Conservation (phyloP, 495 filamentous ascomycete genomes). For the Thermochaetoides thermophila region DNA sequence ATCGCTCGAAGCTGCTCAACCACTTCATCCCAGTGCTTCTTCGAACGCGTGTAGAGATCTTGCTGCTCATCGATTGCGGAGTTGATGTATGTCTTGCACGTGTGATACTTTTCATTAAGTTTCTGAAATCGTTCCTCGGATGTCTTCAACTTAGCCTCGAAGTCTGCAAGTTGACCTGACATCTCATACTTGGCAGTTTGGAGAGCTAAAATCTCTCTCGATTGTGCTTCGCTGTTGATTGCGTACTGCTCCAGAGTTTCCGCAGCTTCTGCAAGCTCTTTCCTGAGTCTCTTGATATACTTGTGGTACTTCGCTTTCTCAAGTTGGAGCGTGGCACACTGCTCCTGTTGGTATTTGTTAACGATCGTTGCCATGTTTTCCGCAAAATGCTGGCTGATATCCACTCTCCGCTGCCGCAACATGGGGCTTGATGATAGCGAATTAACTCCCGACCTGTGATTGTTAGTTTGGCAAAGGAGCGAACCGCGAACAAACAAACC, state of each 20-base stretch:
- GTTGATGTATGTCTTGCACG: slow-evolving; percentile 19
- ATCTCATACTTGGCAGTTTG: slow-evolving; percentile 10
- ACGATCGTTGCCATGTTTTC: slow-evolving; percentile 9
- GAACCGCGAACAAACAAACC: neutral
- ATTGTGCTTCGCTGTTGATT: slow-evolving; percentile 1
- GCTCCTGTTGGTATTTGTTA: slow-evolving; percentile 14
- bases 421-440: slow-evolving; percentile 6
- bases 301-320: slow-evolving; percentile 11
- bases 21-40: slow-evolving; percentile 14
- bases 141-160: slow-evolving; percentile 11
- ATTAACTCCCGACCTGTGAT: no score
- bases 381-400: slow-evolving; percentile 13
- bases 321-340: slow-evolving; percentile 6
- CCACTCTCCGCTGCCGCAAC: slow-evolving; percentile 1
- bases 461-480: no score
- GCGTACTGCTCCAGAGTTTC: no score
- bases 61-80: slow-evolving; percentile 27
- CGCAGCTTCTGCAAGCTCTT: slow-evolving; percentile 3
- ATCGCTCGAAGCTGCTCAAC: slow-evolving; percentile 13
- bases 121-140: slow-evolving; percentile 9
- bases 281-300: slow-evolving; percentile 10
- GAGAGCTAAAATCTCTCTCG: slow-evolving; percentile 13
- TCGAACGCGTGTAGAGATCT: slow-evolving; percentile 17
- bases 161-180: slow-evolving; percentile 7
- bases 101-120: slow-evolving; percentile 18